Evolutionary conservation across 129 eudicot species (phyloP).

Genomic region (Dittrichia graveolens): DNA sequence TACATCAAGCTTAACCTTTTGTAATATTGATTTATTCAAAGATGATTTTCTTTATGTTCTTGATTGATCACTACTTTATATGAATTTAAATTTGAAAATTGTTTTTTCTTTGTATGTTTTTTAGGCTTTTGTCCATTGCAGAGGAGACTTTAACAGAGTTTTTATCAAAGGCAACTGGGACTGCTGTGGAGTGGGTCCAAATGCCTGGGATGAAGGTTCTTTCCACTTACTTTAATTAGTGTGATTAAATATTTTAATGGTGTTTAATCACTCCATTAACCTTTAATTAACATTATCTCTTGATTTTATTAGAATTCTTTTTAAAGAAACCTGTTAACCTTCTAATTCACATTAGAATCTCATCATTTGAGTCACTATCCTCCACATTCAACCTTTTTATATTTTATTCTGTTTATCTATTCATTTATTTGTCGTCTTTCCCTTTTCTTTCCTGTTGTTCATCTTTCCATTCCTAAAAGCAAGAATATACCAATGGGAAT

Average conservation of each 20-base stretch:
- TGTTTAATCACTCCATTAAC: slow-evolving; percentile 41
- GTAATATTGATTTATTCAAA: background rate
- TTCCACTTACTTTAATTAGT: slow-evolving; percentile 29
- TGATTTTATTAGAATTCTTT: slow-evolving; percentile 31
- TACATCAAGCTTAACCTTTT: background rate
- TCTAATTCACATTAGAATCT: slow-evolving; percentile 47
- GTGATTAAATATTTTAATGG: slow-evolving; percentile 17
- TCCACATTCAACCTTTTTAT: slow-evolving; percentile 44
- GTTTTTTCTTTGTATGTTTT: slow-evolving; percentile 42
- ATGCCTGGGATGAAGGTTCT: slow-evolving; percentile 96
- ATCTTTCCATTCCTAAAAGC: slow-evolving; percentile 28
- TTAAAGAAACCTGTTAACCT: slow-evolving; percentile 48
- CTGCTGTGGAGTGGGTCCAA: slow-evolving; percentile 96
- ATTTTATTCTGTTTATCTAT: background rate
- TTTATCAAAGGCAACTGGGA: slow-evolving; percentile 89
- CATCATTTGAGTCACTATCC: slow-evolving; percentile 58
- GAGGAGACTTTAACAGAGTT: slow-evolving; percentile 96
- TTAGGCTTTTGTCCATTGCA: slow-evolving; percentile 84
- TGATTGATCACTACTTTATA: slow-evolving; percentile 15
- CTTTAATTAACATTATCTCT: slow-evolving; percentile 38
- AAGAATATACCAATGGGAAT: slow-evolving; percentile 22
- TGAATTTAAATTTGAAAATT: slow-evolving; percentile 26
- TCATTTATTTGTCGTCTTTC: background rate
- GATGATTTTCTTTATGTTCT: slow-evolving; percentile 23
- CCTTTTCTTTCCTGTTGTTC: slow-evolving; percentile 23